Percentiles rank a stretch among this genome's conserved stretches.
Conservation (phyloP, 345 rosid genomes). For the Populus pruinosa region DNA sequence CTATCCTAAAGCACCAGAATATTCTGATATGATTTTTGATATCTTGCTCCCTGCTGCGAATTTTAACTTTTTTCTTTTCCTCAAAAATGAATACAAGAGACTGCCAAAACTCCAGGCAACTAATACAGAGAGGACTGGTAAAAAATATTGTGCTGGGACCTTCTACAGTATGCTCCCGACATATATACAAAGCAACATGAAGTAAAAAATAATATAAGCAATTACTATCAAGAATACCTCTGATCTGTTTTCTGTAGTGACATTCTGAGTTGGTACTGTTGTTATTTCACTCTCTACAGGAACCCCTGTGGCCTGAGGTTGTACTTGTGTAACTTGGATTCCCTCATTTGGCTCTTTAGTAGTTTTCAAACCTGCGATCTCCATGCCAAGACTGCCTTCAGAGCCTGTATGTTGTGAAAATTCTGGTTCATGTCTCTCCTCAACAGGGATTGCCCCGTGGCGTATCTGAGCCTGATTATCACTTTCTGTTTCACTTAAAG, state of each 20-base stretch:
- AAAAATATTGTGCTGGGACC: background rate
- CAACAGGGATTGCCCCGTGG: slow-evolving; percentile 28
- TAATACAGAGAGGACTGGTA: background rate
- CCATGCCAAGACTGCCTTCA: slow-evolving; percentile 25
- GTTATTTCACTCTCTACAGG: slow-evolving; percentile 25
- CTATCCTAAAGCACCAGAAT: background rate
- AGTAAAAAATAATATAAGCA: background rate
- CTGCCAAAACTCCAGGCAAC: background rate
- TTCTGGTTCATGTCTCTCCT: slow-evolving; percentile 26
- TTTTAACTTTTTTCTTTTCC: background rate
- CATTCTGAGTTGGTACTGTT: slow-evolving; percentile 15
- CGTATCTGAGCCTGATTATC: slow-evolving; percentile 29
- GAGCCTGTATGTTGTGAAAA: slow-evolving; percentile 27
- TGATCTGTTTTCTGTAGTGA: slow-evolving; percentile 15
- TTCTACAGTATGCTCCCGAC: background rate
- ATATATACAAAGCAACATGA: background rate
- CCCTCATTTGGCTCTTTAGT: slow-evolving; percentile 35
- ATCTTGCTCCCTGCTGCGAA: background rate
- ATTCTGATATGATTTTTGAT: background rate
- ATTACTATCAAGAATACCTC: slow-evolving; percentile 33
- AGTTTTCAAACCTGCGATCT: slow-evolving; percentile 32
- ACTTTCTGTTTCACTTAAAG: slow-evolving; percentile 22
- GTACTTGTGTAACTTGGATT: slow-evolving; percentile 22
- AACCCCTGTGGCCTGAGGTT: slow-evolving; percentile 22
- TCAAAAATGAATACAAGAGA: background rate